Conservation (phyloP, 345 rosid species). For the Ailanthus altissimus region DNA sequence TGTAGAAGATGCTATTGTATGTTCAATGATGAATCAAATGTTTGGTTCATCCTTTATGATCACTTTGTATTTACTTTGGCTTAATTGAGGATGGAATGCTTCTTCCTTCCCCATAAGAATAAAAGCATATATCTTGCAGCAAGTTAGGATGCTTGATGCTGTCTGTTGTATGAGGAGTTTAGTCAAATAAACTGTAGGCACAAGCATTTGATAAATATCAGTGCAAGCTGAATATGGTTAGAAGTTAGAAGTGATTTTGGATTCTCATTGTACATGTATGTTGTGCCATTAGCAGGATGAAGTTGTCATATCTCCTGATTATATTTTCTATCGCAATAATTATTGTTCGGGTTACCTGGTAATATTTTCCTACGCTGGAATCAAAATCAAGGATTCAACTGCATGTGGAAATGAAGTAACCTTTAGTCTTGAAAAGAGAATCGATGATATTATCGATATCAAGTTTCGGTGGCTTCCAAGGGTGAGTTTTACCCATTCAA, state of each 20-base stretch:
- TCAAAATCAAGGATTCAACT: conserved; percentile 50
- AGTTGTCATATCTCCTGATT: conserved; percentile 59
- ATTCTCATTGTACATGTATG: conserved; percentile 21
- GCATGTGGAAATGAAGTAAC: conserved; percentile 37
- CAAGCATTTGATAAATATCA: not conserved
- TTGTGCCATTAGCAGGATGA: conserved; percentile 55
- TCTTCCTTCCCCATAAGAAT: not conserved
- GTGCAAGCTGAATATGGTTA: conserved; percentile 5
- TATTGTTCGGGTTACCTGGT: conserved; percentile 47
- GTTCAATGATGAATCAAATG: not conserved
- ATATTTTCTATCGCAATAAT: conserved; percentile 48
- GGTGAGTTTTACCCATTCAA: conserved; percentile 47
- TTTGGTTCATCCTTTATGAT: not conserved
- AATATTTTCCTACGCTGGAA: conserved; percentile 53
- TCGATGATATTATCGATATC: conserved; percentile 72
- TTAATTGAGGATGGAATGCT: not conserved
- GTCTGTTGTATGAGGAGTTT: not conserved
- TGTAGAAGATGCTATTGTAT: not conserved
- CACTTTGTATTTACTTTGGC: not conserved
- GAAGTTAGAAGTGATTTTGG: conserved; percentile 15
- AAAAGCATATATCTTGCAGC: not conserved
- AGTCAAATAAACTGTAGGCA: conserved; percentile 6
- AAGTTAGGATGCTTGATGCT: conserved; percentile 18
- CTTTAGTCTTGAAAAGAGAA: conserved; percentile 50
- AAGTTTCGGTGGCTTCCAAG: conserved; percentile 58